phyloP scores from a whole-genome alignment of 257 asterid species.

The Rhazya stricta region DNA sequence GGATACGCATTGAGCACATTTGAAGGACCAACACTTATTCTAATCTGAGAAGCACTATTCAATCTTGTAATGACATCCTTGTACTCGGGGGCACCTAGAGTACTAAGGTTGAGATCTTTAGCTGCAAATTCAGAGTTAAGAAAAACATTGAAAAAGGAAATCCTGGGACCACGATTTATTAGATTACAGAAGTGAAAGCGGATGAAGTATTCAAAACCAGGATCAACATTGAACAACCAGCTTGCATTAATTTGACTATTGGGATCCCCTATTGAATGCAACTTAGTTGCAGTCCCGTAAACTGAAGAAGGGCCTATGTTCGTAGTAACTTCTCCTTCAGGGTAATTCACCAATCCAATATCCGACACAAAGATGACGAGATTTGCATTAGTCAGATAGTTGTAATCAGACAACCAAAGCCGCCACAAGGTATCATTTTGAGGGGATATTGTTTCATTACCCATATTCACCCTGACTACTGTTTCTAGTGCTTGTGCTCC shows the following conservation, averaged over 20 bases:
- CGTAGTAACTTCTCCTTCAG: conserved; percentile 15
- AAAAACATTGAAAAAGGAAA: conserved; percentile 25
- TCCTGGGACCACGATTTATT: not conserved
- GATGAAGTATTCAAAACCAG: conserved; percentile 36
- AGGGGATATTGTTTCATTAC: conserved; percentile 28
- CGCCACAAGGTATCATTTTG: conserved; percentile 36
- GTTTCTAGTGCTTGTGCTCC: conserved; percentile 31
- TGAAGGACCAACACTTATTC: conserved; percentile 30
- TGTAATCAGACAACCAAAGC: conserved; percentile 29
- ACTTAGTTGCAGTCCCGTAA: conserved; percentile 30
- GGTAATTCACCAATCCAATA: conserved; percentile 22
- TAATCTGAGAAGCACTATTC: conserved; percentile 8
- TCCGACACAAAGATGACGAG: conserved; percentile 17
- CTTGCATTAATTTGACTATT: conserved; percentile 16
- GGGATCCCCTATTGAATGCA: conserved; percentile 16
- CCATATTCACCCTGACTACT: conserved; percentile 35
- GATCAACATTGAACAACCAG: conserved; percentile 34
- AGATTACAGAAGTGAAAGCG: conserved; percentile 39
- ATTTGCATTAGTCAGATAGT: conserved; percentile 10
- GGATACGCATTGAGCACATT: conserved; percentile 15
- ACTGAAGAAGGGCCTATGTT: conserved; percentile 31
- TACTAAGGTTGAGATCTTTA: conserved; percentile 29
- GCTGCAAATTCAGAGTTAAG: conserved; percentile 22
- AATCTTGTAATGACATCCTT: conserved; percentile 24
- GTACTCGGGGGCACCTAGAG: conserved; percentile 27